These are phyloP conservation scores for Backusella morwellensis DNA, from an alignment of 192 early-diverging fungal genomes.

Conservation along the genomic window DNA sequence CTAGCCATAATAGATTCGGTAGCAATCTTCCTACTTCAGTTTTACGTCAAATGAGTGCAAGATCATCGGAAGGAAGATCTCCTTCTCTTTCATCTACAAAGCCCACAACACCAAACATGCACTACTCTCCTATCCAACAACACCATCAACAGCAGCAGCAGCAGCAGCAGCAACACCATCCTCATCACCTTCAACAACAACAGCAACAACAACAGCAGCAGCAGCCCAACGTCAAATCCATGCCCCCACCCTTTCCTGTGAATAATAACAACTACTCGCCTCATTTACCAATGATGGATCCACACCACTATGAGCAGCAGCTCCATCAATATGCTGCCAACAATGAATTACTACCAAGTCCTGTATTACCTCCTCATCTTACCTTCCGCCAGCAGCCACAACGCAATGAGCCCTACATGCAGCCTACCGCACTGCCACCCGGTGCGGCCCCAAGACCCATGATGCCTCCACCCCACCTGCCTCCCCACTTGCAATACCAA, in stretches of 20 bases:
- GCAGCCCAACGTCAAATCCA: neutral
- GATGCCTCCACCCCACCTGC: slow-evolving; percentile 12
- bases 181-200: neutral
- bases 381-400: neutral
- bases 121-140: neutral
- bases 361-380: neutral
- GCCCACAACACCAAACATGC: neutral
- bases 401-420: slow-evolving; percentile 2
- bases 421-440: slow-evolving; percentile 6
- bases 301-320: neutral
- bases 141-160: neutral
- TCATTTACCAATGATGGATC: slow-evolving; percentile 8
- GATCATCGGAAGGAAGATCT: slow-evolving; percentile 31
- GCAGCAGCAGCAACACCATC: neutral
- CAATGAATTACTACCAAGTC: neutral
- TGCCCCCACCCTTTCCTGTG: neutral
- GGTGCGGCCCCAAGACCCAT: slow-evolving; percentile 9
- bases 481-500: slow-evolving; percentile 15
- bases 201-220: neutral
- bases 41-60: slow-evolving; percentile 55
- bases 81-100: slow-evolving; percentile 15
- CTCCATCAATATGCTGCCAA: neutral
- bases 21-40: slow-evolving; percentile 59
- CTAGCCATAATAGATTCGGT: slow-evolving; percentile 32
- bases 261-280: neutral